Base-by-base conservation (phyloP, 345 rosid species). In the Hibiscus syriacus region DNA sequence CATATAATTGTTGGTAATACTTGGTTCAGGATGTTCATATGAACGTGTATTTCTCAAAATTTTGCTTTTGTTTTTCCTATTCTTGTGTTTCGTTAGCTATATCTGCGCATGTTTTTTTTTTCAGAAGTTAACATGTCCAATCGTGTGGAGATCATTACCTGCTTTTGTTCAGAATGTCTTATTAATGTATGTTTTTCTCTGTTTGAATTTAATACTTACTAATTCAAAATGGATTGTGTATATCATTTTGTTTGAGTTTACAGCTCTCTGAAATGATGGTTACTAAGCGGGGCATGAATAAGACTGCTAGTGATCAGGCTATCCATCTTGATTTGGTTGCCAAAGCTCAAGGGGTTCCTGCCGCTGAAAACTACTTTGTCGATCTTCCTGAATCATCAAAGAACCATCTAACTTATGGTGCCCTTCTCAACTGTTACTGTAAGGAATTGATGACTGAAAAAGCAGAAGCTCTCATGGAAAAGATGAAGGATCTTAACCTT, bases 241-340 rank as follows among this genome's bases (percentile, higher is more conserved):
- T 68, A 13, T 41, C 27, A 14, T 64, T 29, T 43, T 57, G 34
- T 43, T 76, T 70, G 19, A 20, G 29, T 70, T 69, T 66, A 17
- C 80, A 94, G 98, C 84, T 94, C 17, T 94, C 99, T 43, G 93
- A 94, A 73, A 76, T 76, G 29, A 87, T 89, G 98, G 78, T 67
- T 14, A 64, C 61, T 70, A 54, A 83, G 58, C 55, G 89, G 78
- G 93, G 97, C 39, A 86, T 89, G 93, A 88, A 89, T 81, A 91
- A 88, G 84, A 94, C 98, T 1, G 89, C 83, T 38, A 88, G 96
- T 65, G 99, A 94, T 82, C 93, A 91, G 79, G 98, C 98, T 39
- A 86, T 94, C 34, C 99, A 94, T 91, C 92, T 94, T 11, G 98
- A 94, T 80, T 83, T 94, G 60, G 78, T 89, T 68, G 96, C 97